Base-by-base conservation (phyloP, 1,284 basidiomycete species). In the Fistulina hepatica region DNA sequence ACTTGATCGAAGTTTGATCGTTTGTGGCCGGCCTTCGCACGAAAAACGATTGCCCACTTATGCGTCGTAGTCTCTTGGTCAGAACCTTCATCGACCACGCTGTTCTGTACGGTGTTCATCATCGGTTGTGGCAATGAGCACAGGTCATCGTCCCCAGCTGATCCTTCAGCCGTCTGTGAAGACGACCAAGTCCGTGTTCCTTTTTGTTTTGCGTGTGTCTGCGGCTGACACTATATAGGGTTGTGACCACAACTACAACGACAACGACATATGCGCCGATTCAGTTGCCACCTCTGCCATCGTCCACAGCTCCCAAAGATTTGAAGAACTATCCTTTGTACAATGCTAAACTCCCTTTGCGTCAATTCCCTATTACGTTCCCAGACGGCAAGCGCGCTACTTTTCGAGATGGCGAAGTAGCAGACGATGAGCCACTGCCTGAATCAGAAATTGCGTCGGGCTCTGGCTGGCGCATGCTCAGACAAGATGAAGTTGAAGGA, bases 251-350 rank as follows among this genome's bases (percentile, higher is more conserved):
- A 35, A 91, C 80, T 15, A 90, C 76, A 6, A 90, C 82, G 5
- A 86, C 82, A 2, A 88, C 84, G 2, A 76, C 78, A 15, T 85
- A 88, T 60, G 79, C 81, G 43, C 85, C 85, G 23, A 84, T 89
- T 46, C 76, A 73, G 34, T 56, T 88, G 12, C 83, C 80, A 19
- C 60, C 76, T 25, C 60, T 83, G 4, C 82, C 80, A 11, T 61
- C 71, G 3, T 81, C 78, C 10, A 59, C 68, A 6, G 71, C 76
- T 11, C 80, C 81, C n/a, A 78, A 78, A 49, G 80, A 86, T 53
- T 67, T 76, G 5, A 85, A 86, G 59, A 63, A 68, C 36, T 88
- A 85, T 50, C 83, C 83, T 6, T 60, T 88, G 22, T 58, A 82
- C 19, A 70, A 81, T 58, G 78, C 80, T 9, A 71, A 65, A 40